Evolutionary conservation across 352 stramenopile genomes (phyloP).

Genomic region (Phytophthora sansomeana): DNA sequence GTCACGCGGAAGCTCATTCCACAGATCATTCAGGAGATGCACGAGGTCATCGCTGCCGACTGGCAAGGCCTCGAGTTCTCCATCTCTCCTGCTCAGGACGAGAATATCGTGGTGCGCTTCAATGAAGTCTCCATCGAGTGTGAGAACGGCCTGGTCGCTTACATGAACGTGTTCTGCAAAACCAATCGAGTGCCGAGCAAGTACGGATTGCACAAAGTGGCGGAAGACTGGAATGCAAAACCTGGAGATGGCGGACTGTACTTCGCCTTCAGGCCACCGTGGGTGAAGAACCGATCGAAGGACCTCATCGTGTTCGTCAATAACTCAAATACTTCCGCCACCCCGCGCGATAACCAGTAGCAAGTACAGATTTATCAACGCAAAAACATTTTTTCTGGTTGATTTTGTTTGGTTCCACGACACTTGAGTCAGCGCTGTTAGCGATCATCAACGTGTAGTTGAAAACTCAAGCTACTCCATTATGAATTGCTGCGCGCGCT

Average conservation of each 20-base stretch:
- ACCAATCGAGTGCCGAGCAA: slow-evolving; percentile 73
- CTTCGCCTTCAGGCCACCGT: slow-evolving; percentile 67
- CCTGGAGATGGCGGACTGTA: slow-evolving; percentile 66
- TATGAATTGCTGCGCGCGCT: slow-evolving; percentile 21
- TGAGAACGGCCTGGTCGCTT: slow-evolving; percentile 71
- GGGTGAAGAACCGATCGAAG: slow-evolving; percentile 70
- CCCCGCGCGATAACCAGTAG: slow-evolving; percentile 20
- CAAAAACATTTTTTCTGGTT: not conserved
- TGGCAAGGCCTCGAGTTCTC: slow-evolving; percentile 69
- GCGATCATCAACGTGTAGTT: not conserved
- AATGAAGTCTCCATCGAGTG: slow-evolving; percentile 52
- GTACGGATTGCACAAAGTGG: slow-evolving; percentile 79
- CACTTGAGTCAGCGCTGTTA: too few species aligned
- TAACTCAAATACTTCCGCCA: slow-evolving; percentile 13
- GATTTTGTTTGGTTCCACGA: too few species aligned
- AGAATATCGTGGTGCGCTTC: slow-evolving; percentile 73
- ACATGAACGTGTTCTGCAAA: slow-evolving; percentile 86
- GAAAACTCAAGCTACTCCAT: slow-evolving; percentile 13
- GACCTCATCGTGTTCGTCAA: slow-evolving; percentile 56
- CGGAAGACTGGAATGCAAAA: slow-evolving; percentile 84
- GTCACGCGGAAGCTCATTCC: slow-evolving; percentile 74
- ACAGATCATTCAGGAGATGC: slow-evolving; percentile 78
- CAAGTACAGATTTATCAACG: not conserved
- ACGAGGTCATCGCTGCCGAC: slow-evolving; percentile 62
- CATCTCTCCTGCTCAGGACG: slow-evolving; percentile 63